Conservation (phyloP, 2,329 filamentous ascomycete genomes). For the Diplodia scrobiculata region DNA sequence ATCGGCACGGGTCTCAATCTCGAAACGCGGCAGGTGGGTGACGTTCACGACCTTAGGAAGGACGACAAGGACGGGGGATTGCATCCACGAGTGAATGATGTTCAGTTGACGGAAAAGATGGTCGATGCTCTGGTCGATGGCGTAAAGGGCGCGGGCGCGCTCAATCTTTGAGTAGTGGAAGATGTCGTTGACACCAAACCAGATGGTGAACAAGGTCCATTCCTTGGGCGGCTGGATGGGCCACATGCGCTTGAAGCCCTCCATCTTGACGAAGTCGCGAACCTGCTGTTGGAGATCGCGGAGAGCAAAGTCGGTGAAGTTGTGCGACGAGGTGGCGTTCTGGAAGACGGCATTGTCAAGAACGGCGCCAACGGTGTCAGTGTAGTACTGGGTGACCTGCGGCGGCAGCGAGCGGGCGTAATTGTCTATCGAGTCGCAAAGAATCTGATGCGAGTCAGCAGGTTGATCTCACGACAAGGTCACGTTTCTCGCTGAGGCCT, state of each 20-base stretch:
- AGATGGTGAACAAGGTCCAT: constrained; percentile 43
- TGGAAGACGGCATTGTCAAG: constrained; percentile 30
- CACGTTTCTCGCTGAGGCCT: neutral
- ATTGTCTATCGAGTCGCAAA: constrained; percentile 30
- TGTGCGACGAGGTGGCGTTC: constrained; percentile 29
- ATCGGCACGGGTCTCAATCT: constrained; percentile 31
- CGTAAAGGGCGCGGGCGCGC: constrained; percentile 37
- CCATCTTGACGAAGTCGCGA: constrained; percentile 30
- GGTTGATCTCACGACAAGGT: neutral
- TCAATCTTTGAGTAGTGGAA: constrained; percentile 41
- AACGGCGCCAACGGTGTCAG: constrained; percentile 27
- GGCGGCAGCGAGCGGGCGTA: constrained; percentile 29
- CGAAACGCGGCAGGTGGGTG: constrained; percentile 42
- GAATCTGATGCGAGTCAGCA: constrained; percentile 35
- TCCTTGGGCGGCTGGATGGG: constrained; percentile 32
- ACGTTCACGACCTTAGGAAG: constrained; percentile 42
- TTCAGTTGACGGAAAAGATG: constrained; percentile 42
- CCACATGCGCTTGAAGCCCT: constrained; percentile 29
- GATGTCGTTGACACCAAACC: constrained; percentile 45
- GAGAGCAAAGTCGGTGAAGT: constrained; percentile 31
- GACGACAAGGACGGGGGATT: constrained; percentile 36
- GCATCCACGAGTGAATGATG: constrained; percentile 39
- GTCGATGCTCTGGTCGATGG: constrained; percentile 42
- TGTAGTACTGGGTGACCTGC: constrained; percentile 28
- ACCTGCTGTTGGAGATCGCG: constrained; percentile 29